phyloP scores from a whole-genome alignment of 768 basidiomycete species.

The Crassisporium funariophilum region DNA sequence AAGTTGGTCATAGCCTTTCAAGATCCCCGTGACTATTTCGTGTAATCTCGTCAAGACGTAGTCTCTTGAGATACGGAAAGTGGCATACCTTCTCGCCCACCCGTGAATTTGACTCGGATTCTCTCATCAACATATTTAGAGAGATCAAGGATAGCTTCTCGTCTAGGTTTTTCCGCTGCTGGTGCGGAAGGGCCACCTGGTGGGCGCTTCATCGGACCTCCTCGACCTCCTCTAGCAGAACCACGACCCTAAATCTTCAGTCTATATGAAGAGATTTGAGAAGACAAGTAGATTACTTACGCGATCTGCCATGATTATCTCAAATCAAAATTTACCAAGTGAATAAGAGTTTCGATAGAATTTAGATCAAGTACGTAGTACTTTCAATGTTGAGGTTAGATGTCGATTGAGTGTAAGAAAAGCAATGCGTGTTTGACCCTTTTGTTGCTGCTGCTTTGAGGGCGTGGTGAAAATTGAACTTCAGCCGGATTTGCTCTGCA shows the following conservation, averaged over 20 bases:
- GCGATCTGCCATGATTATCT: slow-evolving; percentile 59
- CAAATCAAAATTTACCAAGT: too few relatives aligned
- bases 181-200: slow-evolving; percentile 40
- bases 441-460: too few relatives aligned
- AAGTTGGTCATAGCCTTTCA: slow-evolving; percentile 96
- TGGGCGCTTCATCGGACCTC: slow-evolving; percentile 50
- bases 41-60: slow-evolving; percentile 3
- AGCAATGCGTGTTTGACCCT: too few relatives aligned
- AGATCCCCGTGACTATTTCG: slow-evolving; percentile 75
- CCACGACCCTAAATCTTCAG: slow-evolving; percentile 60
- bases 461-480: slow-evolving; percentile 28
- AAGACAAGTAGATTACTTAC: slow-evolving; percentile 39
- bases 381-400: slow-evolving; percentile 6
- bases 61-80: background rate
- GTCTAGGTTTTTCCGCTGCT: slow-evolving; percentile 74
- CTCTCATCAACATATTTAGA: slow-evolving; percentile 91
- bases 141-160: slow-evolving; percentile 94
- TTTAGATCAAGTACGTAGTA: background rate
- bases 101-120: slow-evolving; percentile 97
- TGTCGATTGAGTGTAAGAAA: slow-evolving; percentile 13
- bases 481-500: slow-evolving; percentile 21
- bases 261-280: slow-evolving; percentile 33
- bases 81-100: slow-evolving; percentile 84
- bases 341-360: slow-evolving; percentile 6
- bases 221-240: slow-evolving; percentile 41